These are phyloP conservation scores for Porphyra umbilicalis DNA, from an alignment of 31 red algal genomes.

Conservation along the genomic window DNA sequence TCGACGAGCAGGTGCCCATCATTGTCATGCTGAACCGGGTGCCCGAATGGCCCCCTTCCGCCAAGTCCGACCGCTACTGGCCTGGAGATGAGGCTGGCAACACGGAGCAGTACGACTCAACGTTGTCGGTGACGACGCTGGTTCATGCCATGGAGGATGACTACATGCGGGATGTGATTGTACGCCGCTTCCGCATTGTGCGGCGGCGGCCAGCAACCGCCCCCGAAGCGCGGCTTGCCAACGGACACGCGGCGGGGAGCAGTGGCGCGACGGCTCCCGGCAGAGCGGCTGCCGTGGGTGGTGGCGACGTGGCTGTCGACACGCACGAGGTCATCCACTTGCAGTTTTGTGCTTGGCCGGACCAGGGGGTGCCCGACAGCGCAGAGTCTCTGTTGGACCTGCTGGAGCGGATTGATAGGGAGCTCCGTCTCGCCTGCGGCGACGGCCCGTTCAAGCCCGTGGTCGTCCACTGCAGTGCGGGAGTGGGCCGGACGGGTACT, in stretches of 20 bases:
- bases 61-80: conserved; percentile 69
- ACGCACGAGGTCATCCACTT: conserved; percentile 56
- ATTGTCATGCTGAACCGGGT: conserved; percentile 81
- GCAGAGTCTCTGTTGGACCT: conserved; percentile 48
- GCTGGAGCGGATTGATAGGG: conserved; percentile 6
- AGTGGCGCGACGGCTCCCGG: no score
- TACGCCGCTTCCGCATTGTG: neutral
- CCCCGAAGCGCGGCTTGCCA: neutral
- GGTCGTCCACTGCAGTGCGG: conserved; percentile 85
- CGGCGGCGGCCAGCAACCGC: neutral
- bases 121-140: neutral
- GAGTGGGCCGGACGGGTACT: conserved; percentile 83
- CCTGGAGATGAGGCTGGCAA: conserved; percentile 20
- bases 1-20: conserved; percentile 48
- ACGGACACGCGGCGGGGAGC: neutral
- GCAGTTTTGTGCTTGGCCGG: conserved; percentile 91
- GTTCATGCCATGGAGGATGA: neutral
- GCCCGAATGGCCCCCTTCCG: conserved; percentile 32
- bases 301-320: neutral
- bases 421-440: neutral
- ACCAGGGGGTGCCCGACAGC: conserved; percentile 70
- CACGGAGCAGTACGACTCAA: neutral
- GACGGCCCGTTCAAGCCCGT: conserved; percentile 16
- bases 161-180: neutral
- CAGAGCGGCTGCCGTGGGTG: no score